These are phyloP conservation scores for Tubosaeta brunneosetosa DNA, from an alignment of 768 basidiomycete genomes.

Conservation along the genomic window DNA sequence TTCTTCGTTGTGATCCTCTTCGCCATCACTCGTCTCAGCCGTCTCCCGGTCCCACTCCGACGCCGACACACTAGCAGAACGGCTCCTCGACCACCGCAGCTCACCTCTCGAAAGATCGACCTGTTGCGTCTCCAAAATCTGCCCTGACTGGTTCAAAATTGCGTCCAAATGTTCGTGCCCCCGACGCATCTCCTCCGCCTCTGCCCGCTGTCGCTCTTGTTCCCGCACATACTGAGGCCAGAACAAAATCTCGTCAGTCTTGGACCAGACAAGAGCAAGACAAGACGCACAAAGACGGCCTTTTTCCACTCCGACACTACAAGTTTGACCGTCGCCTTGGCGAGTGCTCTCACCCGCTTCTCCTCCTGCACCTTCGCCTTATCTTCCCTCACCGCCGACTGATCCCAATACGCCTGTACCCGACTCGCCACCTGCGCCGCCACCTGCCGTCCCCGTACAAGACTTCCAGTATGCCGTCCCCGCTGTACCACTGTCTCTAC, in stretches of 20 bases:
- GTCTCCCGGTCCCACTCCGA: slow-evolving; percentile 20
- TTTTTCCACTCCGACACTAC: slow-evolving; percentile 83
- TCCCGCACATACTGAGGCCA: slow-evolving; percentile 63
- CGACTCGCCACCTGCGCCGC: slow-evolving; percentile 58
- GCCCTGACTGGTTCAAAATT: slow-evolving; percentile 84
- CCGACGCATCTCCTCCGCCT: slow-evolving; percentile 72
- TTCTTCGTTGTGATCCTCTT: slow-evolving; percentile 17
- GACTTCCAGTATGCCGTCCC: slow-evolving; percentile 13
- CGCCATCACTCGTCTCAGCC: slow-evolving; percentile 17
- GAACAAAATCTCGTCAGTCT: not conserved
- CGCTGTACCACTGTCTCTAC: slow-evolving; percentile 41
- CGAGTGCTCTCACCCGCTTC: slow-evolving; percentile 57
- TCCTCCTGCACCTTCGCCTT: slow-evolving; percentile 58
- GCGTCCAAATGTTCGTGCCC: slow-evolving; percentile 87
- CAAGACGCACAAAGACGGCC: slow-evolving; percentile 66
- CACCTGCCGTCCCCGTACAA: slow-evolving; percentile 36
- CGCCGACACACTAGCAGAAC: slow-evolving; percentile 49
- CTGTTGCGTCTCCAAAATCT: slow-evolving; percentile 81
- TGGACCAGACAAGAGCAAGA: not conserved
- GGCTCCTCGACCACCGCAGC: slow-evolving; percentile 46
- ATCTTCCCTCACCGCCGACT: slow-evolving; percentile 56
- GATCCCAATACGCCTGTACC: slow-evolving; percentile 74
- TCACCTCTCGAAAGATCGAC: slow-evolving; percentile 56
- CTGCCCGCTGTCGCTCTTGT: slow-evolving; percentile 54
- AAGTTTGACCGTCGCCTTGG: slow-evolving; percentile 66